Base-by-base conservation (phyloP, 371 early-diverging fungal species). In the Rhizopus microsporus region DNA sequence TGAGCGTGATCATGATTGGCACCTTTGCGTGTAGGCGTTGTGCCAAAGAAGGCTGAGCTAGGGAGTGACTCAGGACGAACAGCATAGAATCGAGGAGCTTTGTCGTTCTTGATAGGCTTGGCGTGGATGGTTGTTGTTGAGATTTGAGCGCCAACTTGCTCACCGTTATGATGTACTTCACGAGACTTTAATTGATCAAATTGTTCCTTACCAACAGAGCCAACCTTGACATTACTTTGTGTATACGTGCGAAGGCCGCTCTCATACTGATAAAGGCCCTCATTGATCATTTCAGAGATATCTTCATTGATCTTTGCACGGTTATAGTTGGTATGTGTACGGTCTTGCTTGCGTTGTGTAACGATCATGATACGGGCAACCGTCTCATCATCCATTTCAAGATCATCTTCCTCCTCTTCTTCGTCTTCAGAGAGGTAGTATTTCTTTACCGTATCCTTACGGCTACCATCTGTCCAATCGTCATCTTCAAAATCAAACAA, bases 261-360 rank as follows among this genome's bases (percentile, higher is more conserved):
- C 62, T 97, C 95, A 61, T 96, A 97, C 60, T 91, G 84, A 69
- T 90, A 90, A 33, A 97, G 79, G 4, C 96, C 97, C 68, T 97
- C 96, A 68, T 91, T 97, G 75, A 97, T 97, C 75, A 94, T 93
- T 32, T 95, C 93, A 34, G 86, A 81, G 53, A 95, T 83, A 34
- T 97, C 97, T 50, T 90, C 91, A 57, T 91, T 89, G 79, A 88
- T 85, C 34, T 88, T 81, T 66, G 89, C 85, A 62, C 96, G 89
- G 63, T 93, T 92, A 65, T 80, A 90, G 29, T 86, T 80, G 43
- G 81, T 75, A 57, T 90, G 90, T 1, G 86, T 72, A 51, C 86
- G 82, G 52, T 92, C 93, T 55, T 81, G 78, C 42, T 86, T 87
- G 57, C 88, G 88, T 71, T 92, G 94, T 33, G 96, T 94, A 48